Conservation (phyloP, 1,284 basidiomycete genomes). For the Moesziomyces parantarcticus region DNA sequence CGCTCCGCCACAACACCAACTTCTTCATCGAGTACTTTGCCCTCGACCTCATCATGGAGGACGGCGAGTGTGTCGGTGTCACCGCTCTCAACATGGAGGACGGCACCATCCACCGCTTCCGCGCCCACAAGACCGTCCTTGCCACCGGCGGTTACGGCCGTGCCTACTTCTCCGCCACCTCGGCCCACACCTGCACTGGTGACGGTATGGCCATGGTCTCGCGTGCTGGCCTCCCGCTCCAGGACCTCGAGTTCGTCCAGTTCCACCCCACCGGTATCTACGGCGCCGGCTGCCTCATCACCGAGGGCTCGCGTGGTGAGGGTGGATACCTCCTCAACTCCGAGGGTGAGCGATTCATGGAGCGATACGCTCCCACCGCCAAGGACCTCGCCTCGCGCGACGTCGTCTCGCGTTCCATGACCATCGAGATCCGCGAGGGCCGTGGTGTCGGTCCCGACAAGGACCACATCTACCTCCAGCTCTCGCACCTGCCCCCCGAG, state of each 20-base stretch:
- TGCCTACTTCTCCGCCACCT: slow-evolving; percentile 98
- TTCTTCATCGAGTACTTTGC: slow-evolving; percentile 99
- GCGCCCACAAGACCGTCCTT: slow-evolving; percentile 96
- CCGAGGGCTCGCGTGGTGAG: slow-evolving; percentile 98
- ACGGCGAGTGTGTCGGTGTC: slow-evolving; percentile 98
- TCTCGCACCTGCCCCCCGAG: slow-evolving; percentile 95
- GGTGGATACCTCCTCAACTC: slow-evolving; percentile 99
- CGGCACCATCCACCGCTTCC: slow-evolving; percentile 97
- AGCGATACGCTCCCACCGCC: slow-evolving; percentile 96
- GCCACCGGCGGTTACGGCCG: slow-evolving; percentile 99
- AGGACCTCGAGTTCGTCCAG: slow-evolving; percentile 98
- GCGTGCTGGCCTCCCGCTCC: slow-evolving; percentile 93
- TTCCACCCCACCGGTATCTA: slow-evolving; percentile 99
- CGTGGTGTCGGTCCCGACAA: slow-evolving; percentile 99
- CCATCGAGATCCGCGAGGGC: slow-evolving; percentile 97
- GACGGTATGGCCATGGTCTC: slow-evolving; percentile 99
- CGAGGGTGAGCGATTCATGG: slow-evolving; percentile 99
- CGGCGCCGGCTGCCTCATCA: slow-evolving; percentile 98
- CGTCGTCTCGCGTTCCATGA: slow-evolving; percentile 99
- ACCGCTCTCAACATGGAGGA: slow-evolving; percentile 99
- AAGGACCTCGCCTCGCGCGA: slow-evolving; percentile 99
- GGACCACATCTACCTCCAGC: slow-evolving; percentile 96
- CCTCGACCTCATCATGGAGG: slow-evolving; percentile 93
- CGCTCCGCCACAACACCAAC: slow-evolving; percentile 98
- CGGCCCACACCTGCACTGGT: slow-evolving; percentile 98